Base-by-base conservation (phyloP, 495 filamentous ascomycete species). In the Podospora conica region DNA sequence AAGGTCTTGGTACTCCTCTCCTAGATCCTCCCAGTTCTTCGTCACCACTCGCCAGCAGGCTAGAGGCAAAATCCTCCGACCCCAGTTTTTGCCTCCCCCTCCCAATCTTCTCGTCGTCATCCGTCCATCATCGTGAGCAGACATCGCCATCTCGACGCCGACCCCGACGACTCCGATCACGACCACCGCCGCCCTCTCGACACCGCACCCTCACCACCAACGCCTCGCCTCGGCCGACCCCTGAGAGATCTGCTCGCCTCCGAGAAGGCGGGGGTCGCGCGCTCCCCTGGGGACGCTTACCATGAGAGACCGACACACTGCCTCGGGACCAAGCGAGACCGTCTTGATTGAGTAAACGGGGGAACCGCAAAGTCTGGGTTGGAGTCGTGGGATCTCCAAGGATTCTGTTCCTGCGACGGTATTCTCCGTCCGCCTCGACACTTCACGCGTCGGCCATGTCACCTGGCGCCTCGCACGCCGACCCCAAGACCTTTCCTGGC, bases 391-490 rank as follows among this genome's bases (percentile, higher is more conserved):
- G 68, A 67, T 64, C 66, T 60, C 59, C 55, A 58, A 54, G 66
- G 61, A 48, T 58, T 18, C 40, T 69, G 66, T 67, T 56, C 58
- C 60, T 66, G 58, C 55, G 40, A 53, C 62, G 68, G 53, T 33
- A 65, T 33, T 21, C 54, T 63, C 48, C 33, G 63, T n/a, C n/a
- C n/a, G n/a, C n/a, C n/a, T n/a, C n/a, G n/a, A n/a, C n/a, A n/a
- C n/a, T n/a, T n/a, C n/a, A n/a, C 48, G 40, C 40, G 28, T 58
- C 63, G 66, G 66, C 68, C 64, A 76, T 75, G 75, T 74, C 75
- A 61, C 64, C 69, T 15, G 62, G 63, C 71, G 64, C 71, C 61
- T 20, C 64, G 7, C 67, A 70, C 53, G 60, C 29, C 40, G 68
- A 55, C 27, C 61, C 66, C 61, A 70, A 71, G 55, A 72, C 67